Evolutionary conservation across 306 rosid species (phyloP), one percentile per base, ranked within the genome.

Genomic region (Begonia masoniana): DNA sequence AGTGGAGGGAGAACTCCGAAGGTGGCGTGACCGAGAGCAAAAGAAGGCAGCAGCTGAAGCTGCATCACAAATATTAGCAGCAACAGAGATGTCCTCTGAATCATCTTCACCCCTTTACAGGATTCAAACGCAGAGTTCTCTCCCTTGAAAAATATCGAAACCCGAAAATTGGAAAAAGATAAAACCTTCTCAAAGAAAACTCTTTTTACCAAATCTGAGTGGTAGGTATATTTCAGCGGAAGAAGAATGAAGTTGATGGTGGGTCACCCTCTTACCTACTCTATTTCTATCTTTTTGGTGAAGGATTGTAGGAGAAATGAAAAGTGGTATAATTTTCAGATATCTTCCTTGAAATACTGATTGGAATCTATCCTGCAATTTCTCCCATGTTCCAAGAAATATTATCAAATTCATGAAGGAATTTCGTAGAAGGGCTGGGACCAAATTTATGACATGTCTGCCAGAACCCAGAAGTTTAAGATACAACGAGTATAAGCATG

Each of bases 21-120:
- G 80, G 64, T 86, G 99, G 99, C 80, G 93, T 1, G 99, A 92
- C 46, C 73, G 80, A 6, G 96, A 92, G 65, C n/a, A n/a, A n/a
- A 83, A 92, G 70, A 92, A 81, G 59, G 96, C 94, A 0, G 88
- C 84, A 1, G 36, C 36, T 26, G 96, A 92, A 66, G 83, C 94
- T 16, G 96, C 96, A 15, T 76, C 95, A 1, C 83, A 93, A 23
- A 83, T 92, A 61, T 60, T 92, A 62, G 81, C 87, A 1, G 95
- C 86, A 66, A 72, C 82, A 19, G 85, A 77, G 65, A 50, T 59
- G 41, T 68, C 88, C 2, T 4, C 68, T 6, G 77, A 81, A 56
- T 57, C 94, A 61, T 83, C 99, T 52, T 88, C 95, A 10, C 83
- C 15, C 62, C 92, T 81, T 57, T 75, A 81, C 56, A 66, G 62